A percentile compares a stretch with the other conserved stretches of the same genome.
phyloP scores from a whole-genome alignment of 768 basidiomycete species.

The Russula olivacea region DNA sequence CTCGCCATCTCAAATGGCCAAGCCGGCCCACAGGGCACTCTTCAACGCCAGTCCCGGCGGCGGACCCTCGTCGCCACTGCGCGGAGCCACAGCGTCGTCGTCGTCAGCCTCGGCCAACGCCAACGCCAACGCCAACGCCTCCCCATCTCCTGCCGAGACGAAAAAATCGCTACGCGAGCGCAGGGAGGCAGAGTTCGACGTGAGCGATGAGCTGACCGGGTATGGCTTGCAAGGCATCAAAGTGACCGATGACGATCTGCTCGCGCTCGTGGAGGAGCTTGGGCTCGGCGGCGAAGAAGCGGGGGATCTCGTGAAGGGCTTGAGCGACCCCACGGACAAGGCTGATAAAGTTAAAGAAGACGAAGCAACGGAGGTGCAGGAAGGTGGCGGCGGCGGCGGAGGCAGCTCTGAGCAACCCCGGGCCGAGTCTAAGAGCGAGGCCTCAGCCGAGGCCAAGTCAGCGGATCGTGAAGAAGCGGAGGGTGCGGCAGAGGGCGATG shows the following conservation, averaged over 20 bases:
- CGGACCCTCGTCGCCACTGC: conserved; percentile 29
- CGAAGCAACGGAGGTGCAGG: not conserved
- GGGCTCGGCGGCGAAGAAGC: conserved; percentile 76
- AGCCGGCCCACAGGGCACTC: conserved; percentile 63
- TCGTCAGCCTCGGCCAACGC: too few relatives aligned
- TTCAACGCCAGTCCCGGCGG: conserved; percentile 36
- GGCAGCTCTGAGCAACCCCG: not conserved
- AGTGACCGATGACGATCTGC: conserved; percentile 70
- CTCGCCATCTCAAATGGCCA: conserved; percentile 65
- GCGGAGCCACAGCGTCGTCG: not conserved
- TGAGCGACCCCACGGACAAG: conserved; percentile 36
- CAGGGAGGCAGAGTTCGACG: conserved; percentile 55
- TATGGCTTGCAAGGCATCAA: conserved; percentile 72
- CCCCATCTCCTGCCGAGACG: conserved; percentile 21
- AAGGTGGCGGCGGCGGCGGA: not conserved
- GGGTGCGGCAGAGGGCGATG: conserved; percentile 3
- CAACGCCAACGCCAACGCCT: too few relatives aligned
- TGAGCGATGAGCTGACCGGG: conserved; percentile 61
- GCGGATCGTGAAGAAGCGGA: not conserved
- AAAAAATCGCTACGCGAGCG: conserved; percentile 34
- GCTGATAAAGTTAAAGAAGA: conserved; percentile 23
- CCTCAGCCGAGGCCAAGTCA: not conserved
- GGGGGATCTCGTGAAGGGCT: conserved; percentile 62
- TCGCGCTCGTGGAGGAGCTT: conserved; percentile 63
- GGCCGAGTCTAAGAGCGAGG: conserved; percentile 2